Evolutionary conservation across 352 stramenopile species (phyloP).

Genomic region (Phytophthora citrophthora): DNA sequence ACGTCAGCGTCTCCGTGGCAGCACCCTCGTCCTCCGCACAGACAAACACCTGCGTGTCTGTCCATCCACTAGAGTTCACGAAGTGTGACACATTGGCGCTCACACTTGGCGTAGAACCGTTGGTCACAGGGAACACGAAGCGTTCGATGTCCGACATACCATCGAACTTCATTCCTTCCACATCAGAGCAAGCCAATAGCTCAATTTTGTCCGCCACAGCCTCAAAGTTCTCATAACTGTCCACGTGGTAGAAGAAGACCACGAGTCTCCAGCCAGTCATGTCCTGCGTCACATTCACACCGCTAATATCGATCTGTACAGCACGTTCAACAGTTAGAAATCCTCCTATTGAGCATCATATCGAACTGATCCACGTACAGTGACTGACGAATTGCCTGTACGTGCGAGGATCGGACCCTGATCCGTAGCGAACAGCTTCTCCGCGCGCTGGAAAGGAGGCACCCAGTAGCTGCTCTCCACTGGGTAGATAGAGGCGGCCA

Average conservation of each 20-base stretch:
- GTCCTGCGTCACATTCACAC: conserved; percentile 70
- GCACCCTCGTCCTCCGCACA: conserved; percentile 63
- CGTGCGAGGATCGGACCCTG: conserved; percentile 71
- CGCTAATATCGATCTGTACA: conserved; percentile 61
- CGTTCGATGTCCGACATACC: conserved; percentile 74
- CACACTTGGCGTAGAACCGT: conserved; percentile 47
- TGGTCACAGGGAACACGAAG: conserved; percentile 68
- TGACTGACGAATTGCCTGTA: conserved; percentile 67
- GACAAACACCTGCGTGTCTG: conserved; percentile 82
- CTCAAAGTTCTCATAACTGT: conserved; percentile 69
- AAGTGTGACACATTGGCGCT: conserved; percentile 57
- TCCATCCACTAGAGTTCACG: conserved; percentile 76
- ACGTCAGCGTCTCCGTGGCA: conserved; percentile 57
- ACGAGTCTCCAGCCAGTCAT: conserved; percentile 80
- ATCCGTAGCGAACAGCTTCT: conserved; percentile 88
- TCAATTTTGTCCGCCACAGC: conserved; percentile 74
- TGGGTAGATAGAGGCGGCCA: conserved; percentile 69
- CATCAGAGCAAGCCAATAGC: conserved; percentile 69
- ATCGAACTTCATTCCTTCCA: conserved; percentile 48
- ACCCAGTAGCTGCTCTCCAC: conserved; percentile 78
- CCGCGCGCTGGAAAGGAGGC: conserved; percentile 80
- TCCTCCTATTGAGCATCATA: background rate
- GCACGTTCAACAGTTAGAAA: background rate
- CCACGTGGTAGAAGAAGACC: conserved; percentile 86
- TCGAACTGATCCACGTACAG: conserved; percentile 33